Evolutionary conservation across 352 stramenopile genomes (phyloP).

Genomic region (Globisporangium spinosum): DNA sequence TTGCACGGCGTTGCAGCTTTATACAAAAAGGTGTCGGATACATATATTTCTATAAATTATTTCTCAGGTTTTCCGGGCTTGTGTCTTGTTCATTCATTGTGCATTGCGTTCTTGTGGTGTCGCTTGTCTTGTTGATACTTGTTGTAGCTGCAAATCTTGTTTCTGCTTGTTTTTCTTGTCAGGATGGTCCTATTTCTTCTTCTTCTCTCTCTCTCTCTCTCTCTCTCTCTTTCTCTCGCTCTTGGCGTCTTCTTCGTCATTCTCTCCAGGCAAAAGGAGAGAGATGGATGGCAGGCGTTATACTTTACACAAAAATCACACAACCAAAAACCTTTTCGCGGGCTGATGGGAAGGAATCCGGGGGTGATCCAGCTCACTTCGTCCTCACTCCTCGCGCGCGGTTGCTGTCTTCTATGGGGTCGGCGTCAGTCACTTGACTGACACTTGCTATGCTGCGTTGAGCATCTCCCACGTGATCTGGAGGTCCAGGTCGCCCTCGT

Average conservation of each 20-base stretch:
- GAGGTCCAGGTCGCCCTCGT: constrained; percentile 78
- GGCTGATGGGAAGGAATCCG: neutral
- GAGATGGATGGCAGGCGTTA: constrained; percentile 9
- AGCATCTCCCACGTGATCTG: constrained; percentile 88
- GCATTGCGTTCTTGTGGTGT: neutral
- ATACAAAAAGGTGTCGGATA: constrained; percentile 14
- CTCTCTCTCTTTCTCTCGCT: constrained; percentile 20
- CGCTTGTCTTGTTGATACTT: neutral
- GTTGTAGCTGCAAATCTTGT: constrained; percentile 1
- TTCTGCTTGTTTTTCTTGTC: constrained; percentile 19
- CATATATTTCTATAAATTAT: constrained; percentile 52
- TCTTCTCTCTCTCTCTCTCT: constrained; percentile 28
- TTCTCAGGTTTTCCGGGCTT: constrained; percentile 20
- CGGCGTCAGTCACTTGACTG: neutral
- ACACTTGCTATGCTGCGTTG: constrained; percentile 35
- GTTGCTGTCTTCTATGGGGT: neutral
- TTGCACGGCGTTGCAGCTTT: neutral
- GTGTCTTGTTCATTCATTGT: constrained; percentile 10
- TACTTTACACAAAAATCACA: constrained; percentile 43
- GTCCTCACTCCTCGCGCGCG: neutral
- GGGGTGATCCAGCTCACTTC: neutral
- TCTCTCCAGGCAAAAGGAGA: constrained; percentile 15
- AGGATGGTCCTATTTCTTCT: constrained; percentile 13
- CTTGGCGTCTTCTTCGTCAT: constrained; percentile 14
- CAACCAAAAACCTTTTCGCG: constrained; percentile 22